Evolutionary conservation across 148 eudicot genomes (phyloP), one percentile per base, ranked within the genome.

Genomic region (Agrostemma githago): DNA sequence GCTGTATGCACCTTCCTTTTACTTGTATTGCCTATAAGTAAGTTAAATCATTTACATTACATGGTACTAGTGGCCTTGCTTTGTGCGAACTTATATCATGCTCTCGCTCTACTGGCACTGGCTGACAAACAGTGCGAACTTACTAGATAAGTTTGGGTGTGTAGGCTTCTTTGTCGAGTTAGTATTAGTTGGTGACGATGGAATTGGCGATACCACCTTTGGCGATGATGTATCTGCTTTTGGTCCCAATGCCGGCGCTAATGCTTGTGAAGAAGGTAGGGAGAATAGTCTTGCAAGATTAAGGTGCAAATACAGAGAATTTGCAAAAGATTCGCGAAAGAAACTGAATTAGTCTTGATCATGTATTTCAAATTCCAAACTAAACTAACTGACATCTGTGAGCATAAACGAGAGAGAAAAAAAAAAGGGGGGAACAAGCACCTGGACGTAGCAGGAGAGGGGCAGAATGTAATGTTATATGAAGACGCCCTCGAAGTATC

Each of bases 381-480:
- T 26, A 26, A 26, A 14, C n/a, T 26, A 26, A 26, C 34, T 26
- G 34, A 26, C 34, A 26, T 26, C 34, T 26, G 34, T 26, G 34
- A 26, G 34, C 34, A 26, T 26, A 26, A 26, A 26, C 34, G 34
- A 26, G 34, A 26, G 34, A 26, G 34, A 26, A 26, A 26, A 26
- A 26, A 26, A 26, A 26, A 26, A 26, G 34, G 34, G 34, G 34
- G 34, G 37, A 70, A 0, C 0, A 70, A 5, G 38, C 20, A 73
- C 76, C 76, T 63, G 34, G 69, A 46, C 69, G 46, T 73, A 26
- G 41, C 16, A 40, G 69, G 16, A 1, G 76, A 46, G 21, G 76
- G 76, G 61, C 76, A 73, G 58, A 73, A 73, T 2, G 76, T 73
- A 56, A 73, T 44, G 16, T 62, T 38, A 8, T 73, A 73, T 43